Evolutionary conservation across 1,284 basidiomycete species (phyloP).

Genomic region (Pterulicium gracile): DNA sequence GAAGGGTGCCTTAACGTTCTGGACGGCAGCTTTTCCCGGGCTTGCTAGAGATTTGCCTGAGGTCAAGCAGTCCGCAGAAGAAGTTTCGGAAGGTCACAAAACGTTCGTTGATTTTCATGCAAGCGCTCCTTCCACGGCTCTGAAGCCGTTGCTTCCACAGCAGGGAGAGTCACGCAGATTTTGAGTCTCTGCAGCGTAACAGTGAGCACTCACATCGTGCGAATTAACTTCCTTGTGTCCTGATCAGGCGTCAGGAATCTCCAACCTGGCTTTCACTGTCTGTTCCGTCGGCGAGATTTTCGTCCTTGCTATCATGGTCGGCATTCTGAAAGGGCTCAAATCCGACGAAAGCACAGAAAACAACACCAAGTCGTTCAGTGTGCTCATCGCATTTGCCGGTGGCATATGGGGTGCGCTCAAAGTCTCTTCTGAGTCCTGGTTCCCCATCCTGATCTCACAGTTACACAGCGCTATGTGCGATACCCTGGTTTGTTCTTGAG

Average conservation of each 20-base stretch:
- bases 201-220: slow-evolving; percentile 11
- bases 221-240: not conserved
- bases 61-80: slow-evolving; percentile 38
- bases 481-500: slow-evolving; percentile 72
- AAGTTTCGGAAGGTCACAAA: slow-evolving; percentile 32
- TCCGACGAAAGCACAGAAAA: slow-evolving; percentile 56
- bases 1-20: slow-evolving; percentile 66
- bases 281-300: slow-evolving; percentile 64
- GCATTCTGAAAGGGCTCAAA: slow-evolving; percentile 61
- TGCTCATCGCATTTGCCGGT: slow-evolving; percentile 66
- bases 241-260: slow-evolving; percentile 33
- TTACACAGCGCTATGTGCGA: slow-evolving; percentile 48
- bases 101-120: slow-evolving; percentile 31
- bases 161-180: slow-evolving; percentile 41
- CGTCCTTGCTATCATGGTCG: slow-evolving; percentile 67
- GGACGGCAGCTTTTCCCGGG: slow-evolving; percentile 79
- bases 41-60: slow-evolving; percentile 65
- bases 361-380: slow-evolving; percentile 71
- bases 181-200: slow-evolving; percentile 63
- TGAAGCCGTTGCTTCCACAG: slow-evolving; percentile 21
- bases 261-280: slow-evolving; percentile 70
- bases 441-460: slow-evolving; percentile 5
- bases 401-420: slow-evolving; percentile 57
- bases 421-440: slow-evolving; percentile 6
- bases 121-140: not conserved